phyloP scores from a whole-genome alignment of 768 basidiomycete species.

The Lepiota subincarnata region DNA sequence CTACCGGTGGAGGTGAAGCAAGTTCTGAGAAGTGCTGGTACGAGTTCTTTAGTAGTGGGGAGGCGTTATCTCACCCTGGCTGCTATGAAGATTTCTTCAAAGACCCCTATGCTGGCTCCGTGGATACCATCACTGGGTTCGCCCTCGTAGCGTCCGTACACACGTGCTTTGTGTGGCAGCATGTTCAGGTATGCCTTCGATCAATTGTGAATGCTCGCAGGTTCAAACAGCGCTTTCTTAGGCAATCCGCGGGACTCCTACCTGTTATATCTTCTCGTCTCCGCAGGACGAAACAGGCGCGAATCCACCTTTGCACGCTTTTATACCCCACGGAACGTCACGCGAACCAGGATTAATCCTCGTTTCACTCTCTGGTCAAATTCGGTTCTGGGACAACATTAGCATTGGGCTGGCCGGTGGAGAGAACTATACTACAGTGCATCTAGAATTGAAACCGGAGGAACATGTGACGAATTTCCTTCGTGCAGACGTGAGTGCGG shows the following conservation, averaged over 20 bases:
- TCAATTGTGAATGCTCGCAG: background rate
- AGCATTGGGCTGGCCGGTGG: constrained; percentile 81
- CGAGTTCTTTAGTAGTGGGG: constrained; percentile 15
- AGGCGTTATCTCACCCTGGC: constrained; percentile 7
- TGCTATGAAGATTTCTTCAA: constrained; percentile 54
- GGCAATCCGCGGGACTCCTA: constrained; percentile 68
- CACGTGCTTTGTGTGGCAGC: constrained; percentile 84
- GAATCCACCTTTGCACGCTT: constrained; percentile 49
- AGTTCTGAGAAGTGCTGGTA: constrained; percentile 64
- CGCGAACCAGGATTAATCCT: constrained; percentile 89
- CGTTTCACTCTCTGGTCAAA: constrained; percentile 61
- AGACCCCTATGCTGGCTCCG: constrained; percentile 64
- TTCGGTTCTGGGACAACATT: constrained; percentile 88
- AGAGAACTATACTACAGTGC: constrained; percentile 52
- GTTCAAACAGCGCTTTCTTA: constrained; percentile 18
- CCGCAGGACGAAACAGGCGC: constrained; percentile 42
- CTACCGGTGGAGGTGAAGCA: constrained; percentile 74
- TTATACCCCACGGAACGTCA: constrained; percentile 61
- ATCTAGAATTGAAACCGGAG: constrained; percentile 44
- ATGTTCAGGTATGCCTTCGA: constrained; percentile 50
- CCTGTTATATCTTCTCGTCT: constrained; percentile 80
- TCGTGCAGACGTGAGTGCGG: constrained; percentile 55
- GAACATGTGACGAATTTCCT: constrained; percentile 67
- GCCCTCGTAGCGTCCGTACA: constrained; percentile 66
- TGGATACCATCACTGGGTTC: constrained; percentile 71